Evolutionary conservation across 495 filamentous ascomycete species (phyloP), one percentile per base, ranked within the genome.

Genomic region (Parathielavia appendiculata): DNA sequence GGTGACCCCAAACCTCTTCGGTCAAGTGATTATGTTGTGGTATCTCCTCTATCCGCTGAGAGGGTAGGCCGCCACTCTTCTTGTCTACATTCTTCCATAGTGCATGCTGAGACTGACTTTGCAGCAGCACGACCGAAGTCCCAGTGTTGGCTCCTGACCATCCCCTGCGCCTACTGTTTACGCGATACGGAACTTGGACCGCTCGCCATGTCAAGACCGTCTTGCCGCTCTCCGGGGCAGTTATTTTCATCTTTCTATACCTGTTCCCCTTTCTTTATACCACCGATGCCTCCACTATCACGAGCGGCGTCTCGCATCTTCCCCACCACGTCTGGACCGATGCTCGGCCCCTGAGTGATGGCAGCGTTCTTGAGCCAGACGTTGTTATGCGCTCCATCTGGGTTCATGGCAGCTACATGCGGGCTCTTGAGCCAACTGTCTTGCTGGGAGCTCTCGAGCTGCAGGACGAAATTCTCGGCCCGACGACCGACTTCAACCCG

Each of bases 271-370:
- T 87, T 62, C 78, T 89, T 40, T 86, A 86, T 71, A 81, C 83
- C 63, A 75, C 75, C 70, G 77, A 83, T 65, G 76, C 81, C 63
- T 75, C 75, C 68, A 78, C 83, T 41, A 78, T 82, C 60, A 79
- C 78, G 54, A 77, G 78, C 66, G 76, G 82, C 71, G 74, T 80
- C 51, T 80, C 83, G 49, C 76, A 80, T 59, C 76, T 88, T 14
- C 86, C 87, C 17, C 82, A 87, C 65, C 84, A 89, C 78, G 87
- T 87, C 53, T 90, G 87, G 87, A 89, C 86, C 22, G 83, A 84
- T 39, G 86, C 86, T 6, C 80, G 81, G 48, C 82, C 83, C 23
- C 79, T 83, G 54, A 61, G 69, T 48, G 72, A 73, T 40, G 60
- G 63, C 44, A 59, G 59, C 5, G 64, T 46, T 23, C 64, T 70